Evolutionary conservation across 768 basidiomycete genomes (phyloP).

Genomic region (Omphalotus guepiniiformis): DNA sequence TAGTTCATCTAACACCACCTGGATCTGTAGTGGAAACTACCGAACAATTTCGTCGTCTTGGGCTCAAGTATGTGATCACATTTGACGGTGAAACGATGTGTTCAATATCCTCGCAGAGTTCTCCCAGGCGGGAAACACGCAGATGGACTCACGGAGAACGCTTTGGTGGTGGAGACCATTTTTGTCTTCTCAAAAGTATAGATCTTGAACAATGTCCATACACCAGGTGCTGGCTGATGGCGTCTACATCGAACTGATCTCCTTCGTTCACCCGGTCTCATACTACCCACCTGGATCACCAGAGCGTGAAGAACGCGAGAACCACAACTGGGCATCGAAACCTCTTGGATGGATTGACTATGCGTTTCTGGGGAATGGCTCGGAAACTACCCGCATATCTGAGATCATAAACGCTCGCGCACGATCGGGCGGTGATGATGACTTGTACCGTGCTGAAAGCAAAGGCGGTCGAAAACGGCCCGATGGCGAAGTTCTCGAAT

Average conservation of each 20-base stretch:
- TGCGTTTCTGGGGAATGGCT: conserved; percentile 54
- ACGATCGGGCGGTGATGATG: conserved; percentile 30
- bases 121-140: conserved; percentile 63
- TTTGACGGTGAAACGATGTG: background rate
- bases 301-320: conserved; percentile 37
- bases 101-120: conserved; percentile 39
- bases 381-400: conserved; percentile 38
- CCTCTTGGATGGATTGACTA: conserved; percentile 65
- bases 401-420: conserved; percentile 52
- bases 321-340: conserved; percentile 51
- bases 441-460: conserved; percentile 40
- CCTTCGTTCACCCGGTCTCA: conserved; percentile 53
- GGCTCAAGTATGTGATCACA: conserved; percentile 52
- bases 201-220: background rate
- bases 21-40: conserved; percentile 47
- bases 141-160: conserved; percentile 59
- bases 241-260: conserved; percentile 65
- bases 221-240: conserved; percentile 50
- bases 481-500: conserved; percentile 53
- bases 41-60: conserved; percentile 51
- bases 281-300: conserved; percentile 51
- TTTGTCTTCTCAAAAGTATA: background rate
- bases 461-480: conserved; percentile 51
- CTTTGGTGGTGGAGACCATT: conserved; percentile 46
- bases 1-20: conserved; percentile 68